Percentiles rank a stretch among this genome's conserved stretches.
Conservation (phyloP, 1,284 basidiomycete species). For the Sanghuangporus sanghuang region DNA sequence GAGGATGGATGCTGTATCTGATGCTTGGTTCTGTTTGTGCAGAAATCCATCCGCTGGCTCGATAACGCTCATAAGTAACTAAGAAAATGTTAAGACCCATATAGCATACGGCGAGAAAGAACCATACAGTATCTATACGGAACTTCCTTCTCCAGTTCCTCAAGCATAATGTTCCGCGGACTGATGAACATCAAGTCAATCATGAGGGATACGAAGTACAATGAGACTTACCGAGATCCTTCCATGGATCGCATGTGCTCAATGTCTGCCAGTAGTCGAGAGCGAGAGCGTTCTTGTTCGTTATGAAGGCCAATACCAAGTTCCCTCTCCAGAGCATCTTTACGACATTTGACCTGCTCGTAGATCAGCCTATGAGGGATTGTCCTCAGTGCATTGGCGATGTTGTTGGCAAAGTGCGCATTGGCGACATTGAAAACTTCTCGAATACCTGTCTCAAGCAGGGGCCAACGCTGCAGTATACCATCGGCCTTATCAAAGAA, state of each 20-base stretch:
- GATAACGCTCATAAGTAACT: conserved; percentile 13
- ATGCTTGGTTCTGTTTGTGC: conserved; percentile 24
- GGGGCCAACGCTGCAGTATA: not conserved
- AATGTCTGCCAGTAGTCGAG: conserved; percentile 1
- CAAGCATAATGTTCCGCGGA: not conserved
- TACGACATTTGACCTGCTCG: not conserved
- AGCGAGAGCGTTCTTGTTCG: not conserved
- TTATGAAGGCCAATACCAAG: not conserved
- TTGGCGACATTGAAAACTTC: not conserved
- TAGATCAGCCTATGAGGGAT: not conserved
- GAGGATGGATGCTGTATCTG: conserved; percentile 31
- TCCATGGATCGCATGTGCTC: not conserved
- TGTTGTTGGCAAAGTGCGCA: not conserved
- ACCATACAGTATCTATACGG: not conserved
- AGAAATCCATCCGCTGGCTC: not conserved
- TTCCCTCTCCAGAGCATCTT: not conserved
- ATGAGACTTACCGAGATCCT: not conserved
- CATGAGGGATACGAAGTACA: not conserved
- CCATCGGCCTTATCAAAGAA: not conserved
- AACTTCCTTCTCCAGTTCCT: not conserved
- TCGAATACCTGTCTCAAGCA: not conserved
- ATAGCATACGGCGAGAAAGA: not conserved
- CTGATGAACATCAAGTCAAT: not conserved
- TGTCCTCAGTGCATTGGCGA: not conserved
- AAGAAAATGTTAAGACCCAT: not conserved